Evolutionary conservation across 352 stramenopile species (phyloP).

Genomic region (Hyaloperonospora brassicae): DNA sequence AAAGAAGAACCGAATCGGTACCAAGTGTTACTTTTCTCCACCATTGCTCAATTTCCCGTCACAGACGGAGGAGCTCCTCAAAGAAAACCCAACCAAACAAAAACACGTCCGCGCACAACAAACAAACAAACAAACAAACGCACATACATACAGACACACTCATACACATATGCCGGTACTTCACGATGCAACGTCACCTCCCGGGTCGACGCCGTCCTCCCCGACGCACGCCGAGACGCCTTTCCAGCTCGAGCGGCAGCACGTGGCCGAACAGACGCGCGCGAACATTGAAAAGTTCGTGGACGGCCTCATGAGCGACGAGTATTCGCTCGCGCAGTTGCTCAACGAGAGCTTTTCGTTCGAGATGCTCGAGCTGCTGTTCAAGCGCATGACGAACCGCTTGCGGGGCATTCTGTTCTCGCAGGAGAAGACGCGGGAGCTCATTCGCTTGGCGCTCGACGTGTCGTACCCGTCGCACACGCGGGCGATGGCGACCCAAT

Average conservation of each 20-base stretch:
- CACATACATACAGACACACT: no score
- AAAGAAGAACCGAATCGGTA: no score
- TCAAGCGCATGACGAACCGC: conserved; percentile 79
- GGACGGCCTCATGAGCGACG: conserved; percentile 63
- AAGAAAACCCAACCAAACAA: no score
- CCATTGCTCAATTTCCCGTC: no score
- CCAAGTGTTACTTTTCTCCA: no score
- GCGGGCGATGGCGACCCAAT: conserved; percentile 59
- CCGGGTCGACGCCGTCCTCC: conserved; percentile 23
- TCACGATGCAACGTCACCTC: conserved; percentile 13
- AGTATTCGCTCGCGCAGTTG: conserved; percentile 51
- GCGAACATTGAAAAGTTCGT: conserved; percentile 78
- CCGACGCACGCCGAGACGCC: conserved; percentile 21
- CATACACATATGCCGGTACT: no score
- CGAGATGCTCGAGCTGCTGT: conserved; percentile 79
- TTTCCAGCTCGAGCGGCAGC: conserved; percentile 41
- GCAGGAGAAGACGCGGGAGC: conserved; percentile 59
- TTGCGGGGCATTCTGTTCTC: conserved; percentile 69
- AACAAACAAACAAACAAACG: no score
- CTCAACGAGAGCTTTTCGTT: conserved; percentile 78
- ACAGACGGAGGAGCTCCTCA: no score
- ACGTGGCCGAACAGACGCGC: conserved; percentile 46
- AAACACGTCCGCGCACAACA: no score
- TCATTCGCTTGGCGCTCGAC: conserved; percentile 61
- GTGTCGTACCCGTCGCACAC: conserved; percentile 47